phyloP scores from a whole-genome alignment of 306 rosid genomes.

The Quercus dentata region DNA sequence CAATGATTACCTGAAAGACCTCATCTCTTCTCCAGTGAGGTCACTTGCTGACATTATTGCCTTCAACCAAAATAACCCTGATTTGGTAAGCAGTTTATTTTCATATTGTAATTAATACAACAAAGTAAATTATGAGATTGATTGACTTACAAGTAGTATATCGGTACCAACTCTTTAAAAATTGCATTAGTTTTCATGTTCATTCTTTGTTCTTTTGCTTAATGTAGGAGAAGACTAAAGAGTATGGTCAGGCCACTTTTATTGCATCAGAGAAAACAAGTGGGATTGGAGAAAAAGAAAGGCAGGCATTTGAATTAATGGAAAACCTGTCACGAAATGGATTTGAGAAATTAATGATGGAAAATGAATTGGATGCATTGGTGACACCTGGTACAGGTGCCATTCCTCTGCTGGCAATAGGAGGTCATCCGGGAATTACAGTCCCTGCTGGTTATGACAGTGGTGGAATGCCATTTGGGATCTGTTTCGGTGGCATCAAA shows the following conservation, averaged over 20 bases:
- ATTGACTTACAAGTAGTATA: too few species aligned
- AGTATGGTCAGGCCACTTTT: constrained; percentile 38
- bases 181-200: neutral
- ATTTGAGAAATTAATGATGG: constrained; percentile 38
- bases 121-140: neutral
- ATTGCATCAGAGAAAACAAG: constrained; percentile 18
- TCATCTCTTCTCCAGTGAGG: constrained; percentile 44
- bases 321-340: constrained; percentile 26
- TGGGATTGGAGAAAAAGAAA: constrained; percentile 22
- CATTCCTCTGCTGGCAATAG: constrained; percentile 31
- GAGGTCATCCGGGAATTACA: constrained; percentile 41
- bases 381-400: constrained; percentile 29
- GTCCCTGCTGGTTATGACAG: constrained; percentile 40
- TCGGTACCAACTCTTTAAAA: neutral
- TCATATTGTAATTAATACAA: neutral
- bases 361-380: constrained; percentile 31
- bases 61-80: constrained; percentile 49
- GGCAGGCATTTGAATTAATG: constrained; percentile 18
- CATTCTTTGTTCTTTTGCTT: neutral
- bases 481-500: constrained; percentile 37
- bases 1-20: constrained; percentile 42
- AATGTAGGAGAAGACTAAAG: constrained; percentile 27
- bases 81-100: constrained; percentile 30
- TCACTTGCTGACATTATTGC: constrained; percentile 52
- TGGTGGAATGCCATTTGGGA: constrained; percentile 34